A percentile compares a stretch with the other conserved stretches of the same genome.
Conservation (phyloP, 352 stramenopile species). For the Blastocystis sp. region DNA sequence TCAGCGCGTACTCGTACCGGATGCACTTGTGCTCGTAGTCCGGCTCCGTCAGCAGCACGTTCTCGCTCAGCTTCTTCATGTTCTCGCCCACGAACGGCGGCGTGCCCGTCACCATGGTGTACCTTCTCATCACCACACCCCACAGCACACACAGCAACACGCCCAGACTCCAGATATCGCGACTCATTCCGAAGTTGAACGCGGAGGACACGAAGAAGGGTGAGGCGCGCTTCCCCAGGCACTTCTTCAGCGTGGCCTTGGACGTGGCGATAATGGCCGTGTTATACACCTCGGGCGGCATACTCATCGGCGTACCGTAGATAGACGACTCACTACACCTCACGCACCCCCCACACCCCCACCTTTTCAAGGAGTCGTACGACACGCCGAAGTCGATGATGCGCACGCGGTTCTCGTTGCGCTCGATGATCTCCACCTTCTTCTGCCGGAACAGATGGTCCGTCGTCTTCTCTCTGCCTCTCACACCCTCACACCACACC, state of each 20-base stretch:
- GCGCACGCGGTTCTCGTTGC: constrained; percentile 53
- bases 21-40: constrained; percentile 79
- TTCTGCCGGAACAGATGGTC: constrained; percentile 28
- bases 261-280: constrained; percentile 22
- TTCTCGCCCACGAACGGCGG: constrained; percentile 85
- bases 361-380: constrained; percentile 15
- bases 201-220: not conserved
- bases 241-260: constrained; percentile 1
- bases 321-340: constrained; percentile 44
- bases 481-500: not conserved
- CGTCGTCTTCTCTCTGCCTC: constrained; percentile 3
- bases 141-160: constrained; percentile 52
- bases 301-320: constrained; percentile 63
- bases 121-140: not conserved
- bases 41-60: constrained; percentile 82
- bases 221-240: not conserved
- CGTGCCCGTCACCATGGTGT: constrained; percentile 77
- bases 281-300: constrained; percentile 64
- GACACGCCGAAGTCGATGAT: constrained; percentile 64
- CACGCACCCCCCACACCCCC: no score
- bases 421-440: constrained; percentile 16
- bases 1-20: constrained; percentile 79
- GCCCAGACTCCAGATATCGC: constrained; percentile 54
- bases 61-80: constrained; percentile 81
- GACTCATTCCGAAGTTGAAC: constrained; percentile 62